A percentile compares a stretch with the other conserved stretches of the same genome.
Evolutionary conservation across 1,284 basidiomycete genomes (phyloP).

Genomic region (Cystobasidium sp.): DNA sequence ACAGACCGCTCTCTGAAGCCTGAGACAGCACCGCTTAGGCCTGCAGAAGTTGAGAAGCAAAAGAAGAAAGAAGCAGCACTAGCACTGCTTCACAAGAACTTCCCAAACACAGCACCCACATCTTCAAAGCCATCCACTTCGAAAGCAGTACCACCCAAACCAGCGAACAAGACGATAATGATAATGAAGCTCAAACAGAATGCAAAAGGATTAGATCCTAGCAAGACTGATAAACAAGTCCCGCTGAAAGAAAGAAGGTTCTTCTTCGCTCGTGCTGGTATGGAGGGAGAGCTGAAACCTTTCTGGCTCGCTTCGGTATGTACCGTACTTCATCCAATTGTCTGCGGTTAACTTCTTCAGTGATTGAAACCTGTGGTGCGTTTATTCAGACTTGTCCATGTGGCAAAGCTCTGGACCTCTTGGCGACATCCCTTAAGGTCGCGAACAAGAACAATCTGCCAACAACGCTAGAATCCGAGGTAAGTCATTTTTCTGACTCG

Average conservation of each 20-base stretch:
- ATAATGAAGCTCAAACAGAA: constrained; percentile 40
- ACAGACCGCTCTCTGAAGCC: constrained; percentile 9
- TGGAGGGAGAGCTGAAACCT: background rate
- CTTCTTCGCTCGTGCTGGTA: constrained; percentile 15
- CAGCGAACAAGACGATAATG: constrained; percentile 18
- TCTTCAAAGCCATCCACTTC: background rate
- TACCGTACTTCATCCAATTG: background rate
- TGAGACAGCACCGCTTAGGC: background rate
- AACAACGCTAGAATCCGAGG: constrained; percentile 19
- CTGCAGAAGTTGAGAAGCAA: constrained; percentile 21
- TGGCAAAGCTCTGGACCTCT: constrained; percentile 35
- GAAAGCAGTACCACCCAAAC: background rate
- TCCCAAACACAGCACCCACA: constrained; percentile 20
- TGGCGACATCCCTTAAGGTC: constrained; percentile 6
- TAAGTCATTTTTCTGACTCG: constrained; percentile 5
- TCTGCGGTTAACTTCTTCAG: background rate
- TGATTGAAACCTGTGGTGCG: background rate
- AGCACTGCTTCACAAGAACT: constrained; percentile 36
- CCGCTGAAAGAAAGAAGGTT: constrained; percentile 21
- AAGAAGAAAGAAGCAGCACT: constrained; percentile 38
- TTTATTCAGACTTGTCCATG: constrained; percentile 22
- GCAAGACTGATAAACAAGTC: constrained; percentile 24
- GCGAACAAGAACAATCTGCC: constrained; percentile 34
- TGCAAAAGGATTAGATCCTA: constrained; percentile 33
- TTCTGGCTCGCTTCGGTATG: constrained; percentile 37